phyloP scores from a whole-genome alignment of 192 early-diverging fungal species.

The Coemansia sp. region DNA sequence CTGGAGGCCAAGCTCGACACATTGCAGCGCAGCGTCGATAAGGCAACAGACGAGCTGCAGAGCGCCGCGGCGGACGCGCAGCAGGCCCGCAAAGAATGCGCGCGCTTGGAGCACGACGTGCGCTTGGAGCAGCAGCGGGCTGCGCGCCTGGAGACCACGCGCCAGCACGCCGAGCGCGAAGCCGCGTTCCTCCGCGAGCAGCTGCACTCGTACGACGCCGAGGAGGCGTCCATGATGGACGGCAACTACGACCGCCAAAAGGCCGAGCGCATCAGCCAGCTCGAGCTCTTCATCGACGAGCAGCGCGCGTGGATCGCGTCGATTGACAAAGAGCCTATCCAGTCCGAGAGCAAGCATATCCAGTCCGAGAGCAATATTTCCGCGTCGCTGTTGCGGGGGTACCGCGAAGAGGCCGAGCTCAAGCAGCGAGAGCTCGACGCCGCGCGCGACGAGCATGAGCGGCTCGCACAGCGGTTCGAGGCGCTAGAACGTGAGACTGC shows the following conservation, averaged over 20 bases:
- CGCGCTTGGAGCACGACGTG: slow-evolving; percentile 10
- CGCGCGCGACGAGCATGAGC: slow-evolving; percentile 2
- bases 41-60: background rate
- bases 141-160: slow-evolving; percentile 45
- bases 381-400: slow-evolving; percentile 17
- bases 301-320: slow-evolving; percentile 48
- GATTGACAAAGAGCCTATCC: slow-evolving; percentile 1
- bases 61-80: slow-evolving; percentile 8
- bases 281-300: slow-evolving; percentile 64
- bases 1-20: slow-evolving; percentile 16
- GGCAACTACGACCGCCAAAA: slow-evolving; percentile 60
- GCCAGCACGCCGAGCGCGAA: slow-evolving; percentile 60
- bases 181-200: slow-evolving; percentile 64
- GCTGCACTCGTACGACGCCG: slow-evolving; percentile 53
- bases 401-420: slow-evolving; percentile 28
- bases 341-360: too few relatives aligned
- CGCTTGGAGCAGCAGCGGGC: slow-evolving; percentile 22
- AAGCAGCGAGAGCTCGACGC: slow-evolving; percentile 15
- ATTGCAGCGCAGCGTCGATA: too few relatives aligned
- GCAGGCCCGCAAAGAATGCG: background rate
- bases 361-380: too few relatives aligned
- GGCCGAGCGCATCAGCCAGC: slow-evolving; percentile 56
- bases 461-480: slow-evolving; percentile 17
- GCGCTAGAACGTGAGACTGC: slow-evolving; percentile 56
- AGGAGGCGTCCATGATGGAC: slow-evolving; percentile 50